Evolutionary conservation across 345 rosid species (phyloP).

Genomic region (Syzygium jambos): DNA sequence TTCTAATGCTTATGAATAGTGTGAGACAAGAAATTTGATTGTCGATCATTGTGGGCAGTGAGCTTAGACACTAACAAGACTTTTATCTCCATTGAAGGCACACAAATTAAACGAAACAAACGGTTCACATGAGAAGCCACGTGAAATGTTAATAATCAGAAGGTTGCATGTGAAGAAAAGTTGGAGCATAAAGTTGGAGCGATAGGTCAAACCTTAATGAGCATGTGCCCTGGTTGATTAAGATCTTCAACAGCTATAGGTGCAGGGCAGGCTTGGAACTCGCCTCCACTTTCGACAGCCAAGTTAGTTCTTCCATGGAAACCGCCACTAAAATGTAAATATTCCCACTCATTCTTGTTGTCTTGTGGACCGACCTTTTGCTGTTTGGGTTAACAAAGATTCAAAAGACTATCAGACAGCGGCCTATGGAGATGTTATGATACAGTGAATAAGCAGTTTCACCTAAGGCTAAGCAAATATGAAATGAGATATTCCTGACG

Average conservation of each 20-base stretch:
- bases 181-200: neutral
- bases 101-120: neutral
- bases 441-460: neutral
- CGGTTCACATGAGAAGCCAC: neutral
- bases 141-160: neutral
- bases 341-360: constrained; percentile 12
- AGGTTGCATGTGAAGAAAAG: neutral
- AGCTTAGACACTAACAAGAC: neutral
- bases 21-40: neutral
- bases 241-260: constrained; percentile 52
- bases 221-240: constrained; percentile 43
- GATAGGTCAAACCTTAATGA: constrained; percentile 33
- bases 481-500: neutral
- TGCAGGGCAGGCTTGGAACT: constrained; percentile 28
- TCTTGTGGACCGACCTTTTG: constrained; percentile 10
- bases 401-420: neutral
- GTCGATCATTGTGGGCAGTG: neutral
- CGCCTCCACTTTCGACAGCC: constrained; percentile 36
- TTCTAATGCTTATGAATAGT: neutral
- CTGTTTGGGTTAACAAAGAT: neutral
- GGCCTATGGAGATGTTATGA: neutral
- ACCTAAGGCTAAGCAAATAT: neutral
- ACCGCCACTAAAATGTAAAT: constrained; percentile 7
- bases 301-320: constrained; percentile 21
- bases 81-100: neutral